Conservation (phyloP, 169 alveolate genomes). For the Ichthyophthirius multifiliis region DNA sequence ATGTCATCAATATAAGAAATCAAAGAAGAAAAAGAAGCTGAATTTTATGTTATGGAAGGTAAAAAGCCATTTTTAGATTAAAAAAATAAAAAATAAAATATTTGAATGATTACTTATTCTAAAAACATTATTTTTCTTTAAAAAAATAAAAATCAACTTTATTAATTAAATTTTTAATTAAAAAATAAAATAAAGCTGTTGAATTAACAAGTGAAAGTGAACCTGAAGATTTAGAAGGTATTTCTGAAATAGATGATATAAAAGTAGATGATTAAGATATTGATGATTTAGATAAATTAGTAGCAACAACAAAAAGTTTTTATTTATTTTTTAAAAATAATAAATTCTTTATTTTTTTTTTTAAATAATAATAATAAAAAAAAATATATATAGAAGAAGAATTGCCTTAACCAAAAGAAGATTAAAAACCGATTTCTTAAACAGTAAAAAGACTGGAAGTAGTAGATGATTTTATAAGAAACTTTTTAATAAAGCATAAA, state of each 20-base stretch:
- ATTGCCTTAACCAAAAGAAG: constrained; percentile 3
- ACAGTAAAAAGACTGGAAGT: constrained; percentile 58
- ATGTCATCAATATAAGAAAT: neutral
- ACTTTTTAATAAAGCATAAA: constrained; percentile 87
- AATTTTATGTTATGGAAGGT: neutral
- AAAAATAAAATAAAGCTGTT: constrained; percentile 21
- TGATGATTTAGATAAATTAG: constrained; percentile 24
- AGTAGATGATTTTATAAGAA: constrained; percentile 90
- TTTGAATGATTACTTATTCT: neutral
- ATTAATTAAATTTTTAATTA: neutral
- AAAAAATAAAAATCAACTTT: neutral
- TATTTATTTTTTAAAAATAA: neutral
- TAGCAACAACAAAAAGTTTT: constrained; percentile 30
- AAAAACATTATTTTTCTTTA: neutral
- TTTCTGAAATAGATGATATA: constrained; percentile 28
- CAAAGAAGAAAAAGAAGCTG: neutral
- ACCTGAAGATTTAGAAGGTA: constrained; percentile 31
- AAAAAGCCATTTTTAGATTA: neutral
- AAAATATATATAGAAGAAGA: constrained; percentile 23
- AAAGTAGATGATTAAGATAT: constrained; percentile 30
- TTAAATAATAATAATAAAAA: neutral
- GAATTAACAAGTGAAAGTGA: constrained; percentile 46
- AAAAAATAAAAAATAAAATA: neutral
- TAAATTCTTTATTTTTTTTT: neutral
- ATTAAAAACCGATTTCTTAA: constrained; percentile 24